Percentiles rank a stretch among this genome's conserved stretches.
These are phyloP conservation scores for Coemansia aciculifera DNA, from an alignment of 192 early-diverging fungal genomes.

Conservation along the genomic window DNA sequence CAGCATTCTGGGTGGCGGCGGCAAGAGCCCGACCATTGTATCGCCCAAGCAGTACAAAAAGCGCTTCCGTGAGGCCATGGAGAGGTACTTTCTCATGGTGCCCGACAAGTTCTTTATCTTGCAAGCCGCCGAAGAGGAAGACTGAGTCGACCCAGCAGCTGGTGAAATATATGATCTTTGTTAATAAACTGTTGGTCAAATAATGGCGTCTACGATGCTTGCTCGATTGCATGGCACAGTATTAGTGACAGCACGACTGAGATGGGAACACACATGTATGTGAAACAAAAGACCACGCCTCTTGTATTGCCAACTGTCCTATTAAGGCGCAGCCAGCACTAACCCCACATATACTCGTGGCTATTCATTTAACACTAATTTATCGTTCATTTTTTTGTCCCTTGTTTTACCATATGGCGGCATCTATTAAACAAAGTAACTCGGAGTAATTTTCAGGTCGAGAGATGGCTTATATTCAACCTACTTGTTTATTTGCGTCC, in stretches of 20 bases:
- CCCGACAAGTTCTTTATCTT: constrained; percentile 64
- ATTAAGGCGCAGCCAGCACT: not conserved
- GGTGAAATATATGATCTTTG: not conserved
- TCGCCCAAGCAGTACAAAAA: constrained; percentile 91
- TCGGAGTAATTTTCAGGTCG: not conserved
- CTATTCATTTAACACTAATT: not conserved
- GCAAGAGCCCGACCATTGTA: constrained; percentile 92
- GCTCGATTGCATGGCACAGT: not conserved
- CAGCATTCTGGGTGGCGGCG: constrained; percentile 86
- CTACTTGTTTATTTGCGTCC: not conserved
- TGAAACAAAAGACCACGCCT: not conserved
- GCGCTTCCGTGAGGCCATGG: constrained; percentile 94
- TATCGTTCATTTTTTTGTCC: not conserved
- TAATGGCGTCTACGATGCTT: not conserved
- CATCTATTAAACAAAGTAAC: not conserved
- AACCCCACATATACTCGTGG: not conserved
- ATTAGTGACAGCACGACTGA: not conserved
- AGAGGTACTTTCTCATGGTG: constrained; percentile 83
- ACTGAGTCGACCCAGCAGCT: not conserved
- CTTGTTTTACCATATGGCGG: not conserved
- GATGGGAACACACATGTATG: not conserved
- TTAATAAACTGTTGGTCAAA: not conserved
- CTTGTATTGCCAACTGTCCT: not conserved
- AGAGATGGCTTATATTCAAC: not conserved
- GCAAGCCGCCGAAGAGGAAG: constrained; percentile 21